Percentiles rank a stretch among this genome's conserved stretches.
Evolutionary conservation across 1,284 basidiomycete species (phyloP).

Genomic region (Moesziomyces sp.): DNA sequence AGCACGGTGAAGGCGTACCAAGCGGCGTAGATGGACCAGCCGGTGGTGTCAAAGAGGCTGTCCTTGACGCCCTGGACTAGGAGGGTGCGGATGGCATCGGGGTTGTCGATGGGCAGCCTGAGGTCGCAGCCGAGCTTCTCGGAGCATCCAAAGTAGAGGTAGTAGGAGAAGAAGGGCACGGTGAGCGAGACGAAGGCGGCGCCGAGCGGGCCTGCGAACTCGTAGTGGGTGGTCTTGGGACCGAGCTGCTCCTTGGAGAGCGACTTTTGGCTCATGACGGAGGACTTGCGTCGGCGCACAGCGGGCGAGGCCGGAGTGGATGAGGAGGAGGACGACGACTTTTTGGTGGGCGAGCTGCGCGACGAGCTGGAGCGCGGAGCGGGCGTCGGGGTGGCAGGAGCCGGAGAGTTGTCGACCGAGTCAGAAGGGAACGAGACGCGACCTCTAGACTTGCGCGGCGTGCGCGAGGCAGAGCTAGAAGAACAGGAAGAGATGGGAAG

Average conservation of each 20-base stretch:
- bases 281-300: slow-evolving; percentile 30
- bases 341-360: slow-evolving; percentile 23
- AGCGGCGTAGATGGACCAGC: slow-evolving; percentile 78
- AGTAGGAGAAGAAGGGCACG: slow-evolving; percentile 81
- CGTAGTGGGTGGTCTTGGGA: slow-evolving; percentile 74
- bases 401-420: slow-evolving; percentile 36
- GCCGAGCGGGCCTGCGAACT: slow-evolving; percentile 87
- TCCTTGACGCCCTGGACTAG: slow-evolving; percentile 41
- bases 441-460: slow-evolving; percentile 32
- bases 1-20: slow-evolving; percentile 91
- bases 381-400: slow-evolving; percentile 33
- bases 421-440: slow-evolving; percentile 32
- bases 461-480: slow-evolving; percentile 29
- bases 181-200: slow-evolving; percentile 78
- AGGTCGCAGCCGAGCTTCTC: slow-evolving; percentile 70
- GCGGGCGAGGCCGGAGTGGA: slow-evolving; percentile 25
- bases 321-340: slow-evolving; percentile 10
- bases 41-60: slow-evolving; percentile 81
- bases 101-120: slow-evolving; percentile 46
- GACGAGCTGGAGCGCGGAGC: slow-evolving; percentile 32
- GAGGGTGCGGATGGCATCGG: slow-evolving; percentile 32
- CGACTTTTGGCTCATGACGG: slow-evolving; percentile 41
- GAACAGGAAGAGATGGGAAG: slow-evolving; percentile 13
- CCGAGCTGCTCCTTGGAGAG: slow-evolving; percentile 67
- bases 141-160: slow-evolving; percentile 86